A percentile compares a stretch with the other conserved stretches of the same genome.
phyloP scores from a whole-genome alignment of 371 early-diverging fungal genomes.

The Nematocida displodere region DNA sequence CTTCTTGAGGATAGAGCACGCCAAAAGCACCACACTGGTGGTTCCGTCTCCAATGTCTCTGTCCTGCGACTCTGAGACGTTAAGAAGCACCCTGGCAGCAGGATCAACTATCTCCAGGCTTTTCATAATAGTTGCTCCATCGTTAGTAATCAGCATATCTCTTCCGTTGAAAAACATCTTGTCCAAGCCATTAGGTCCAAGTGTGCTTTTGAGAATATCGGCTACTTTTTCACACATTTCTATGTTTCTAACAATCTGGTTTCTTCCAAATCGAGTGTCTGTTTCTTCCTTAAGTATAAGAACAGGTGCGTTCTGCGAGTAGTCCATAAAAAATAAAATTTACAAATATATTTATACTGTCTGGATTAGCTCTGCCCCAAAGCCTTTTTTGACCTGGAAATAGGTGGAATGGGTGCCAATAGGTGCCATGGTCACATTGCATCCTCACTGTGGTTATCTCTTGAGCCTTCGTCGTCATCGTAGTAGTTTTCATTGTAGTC shows the following conservation, averaged over 20 bases:
- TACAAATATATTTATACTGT: background rate
- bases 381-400: background rate
- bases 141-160: conserved; percentile 92
- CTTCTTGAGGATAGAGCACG: conserved; percentile 86
- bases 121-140: conserved; percentile 98
- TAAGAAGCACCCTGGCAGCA: conserved; percentile 89
- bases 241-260: conserved; percentile 93
- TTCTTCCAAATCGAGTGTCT: conserved; percentile 92
- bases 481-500: conserved; percentile 39
- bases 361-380: background rate
- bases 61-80: conserved; percentile 94
- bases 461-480: conserved; percentile 29
- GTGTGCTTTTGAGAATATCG: conserved; percentile 86
- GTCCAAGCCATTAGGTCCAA: conserved; percentile 99
- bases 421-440: no score
- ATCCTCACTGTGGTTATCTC: conserved; percentile 27
- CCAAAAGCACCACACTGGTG: conserved; percentile 91
- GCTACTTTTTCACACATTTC: conserved; percentile 86
- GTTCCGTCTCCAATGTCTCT: conserved; percentile 99
- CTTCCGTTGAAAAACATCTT: conserved; percentile 94
- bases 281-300: conserved; percentile 74
- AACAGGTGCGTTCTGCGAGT: conserved; percentile 47
- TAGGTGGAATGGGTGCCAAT: no score
- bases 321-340: conserved; percentile 35
- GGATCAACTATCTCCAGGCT: conserved; percentile 95